Percentiles rank a stretch among this genome's conserved stretches.
These are phyloP conservation scores for Daldinia grandis DNA, from an alignment of 495 filamentous ascomycete species.

Conservation along the genomic window DNA sequence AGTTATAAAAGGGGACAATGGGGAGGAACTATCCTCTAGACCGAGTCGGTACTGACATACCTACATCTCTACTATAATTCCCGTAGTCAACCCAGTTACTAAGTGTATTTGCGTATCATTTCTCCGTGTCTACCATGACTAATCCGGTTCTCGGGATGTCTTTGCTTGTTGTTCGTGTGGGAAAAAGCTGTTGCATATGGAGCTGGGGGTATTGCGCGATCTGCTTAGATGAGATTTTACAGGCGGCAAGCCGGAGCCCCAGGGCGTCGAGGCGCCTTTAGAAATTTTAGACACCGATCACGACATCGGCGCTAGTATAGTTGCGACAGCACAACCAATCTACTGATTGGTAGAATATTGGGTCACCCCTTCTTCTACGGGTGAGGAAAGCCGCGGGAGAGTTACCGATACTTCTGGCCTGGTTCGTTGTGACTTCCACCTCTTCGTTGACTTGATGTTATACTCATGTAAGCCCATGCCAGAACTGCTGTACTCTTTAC, in stretches of 20 bases:
- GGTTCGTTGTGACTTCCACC: not conserved
- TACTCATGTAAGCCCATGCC: not conserved
- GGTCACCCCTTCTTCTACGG: conserved; percentile 8
- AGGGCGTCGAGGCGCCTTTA: conserved; percentile 27
- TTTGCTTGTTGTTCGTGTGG: conserved; percentile 11
- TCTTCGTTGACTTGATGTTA: not conserved
- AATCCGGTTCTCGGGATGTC: conserved; percentile 41
- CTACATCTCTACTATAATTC: conserved; percentile 6
- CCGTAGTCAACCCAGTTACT: conserved; percentile 2
- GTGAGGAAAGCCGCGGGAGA: conserved; percentile 16
- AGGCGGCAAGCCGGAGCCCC: conserved; percentile 15
- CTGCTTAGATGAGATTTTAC: conserved; percentile 36
- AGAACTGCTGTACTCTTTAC: conserved; percentile 4
- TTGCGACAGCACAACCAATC: conserved; percentile 33
- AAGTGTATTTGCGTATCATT: conserved; percentile 11
- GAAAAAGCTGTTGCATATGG: conserved; percentile 26
- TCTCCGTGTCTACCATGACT: conserved; percentile 21
- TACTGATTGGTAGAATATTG: conserved; percentile 45
- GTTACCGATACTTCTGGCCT: conserved; percentile 11
- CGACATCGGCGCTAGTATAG: conserved; percentile 52
- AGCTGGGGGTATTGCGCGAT: conserved; percentile 42
- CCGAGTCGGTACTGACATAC: conserved; percentile 23
- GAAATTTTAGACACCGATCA: conserved; percentile 49
- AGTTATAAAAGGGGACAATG: conserved; percentile 26
- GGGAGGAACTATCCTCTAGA: not conserved